Base-by-base conservation (phyloP, 1,284 basidiomycete species). In the Ceratobasidium sp. region DNA sequence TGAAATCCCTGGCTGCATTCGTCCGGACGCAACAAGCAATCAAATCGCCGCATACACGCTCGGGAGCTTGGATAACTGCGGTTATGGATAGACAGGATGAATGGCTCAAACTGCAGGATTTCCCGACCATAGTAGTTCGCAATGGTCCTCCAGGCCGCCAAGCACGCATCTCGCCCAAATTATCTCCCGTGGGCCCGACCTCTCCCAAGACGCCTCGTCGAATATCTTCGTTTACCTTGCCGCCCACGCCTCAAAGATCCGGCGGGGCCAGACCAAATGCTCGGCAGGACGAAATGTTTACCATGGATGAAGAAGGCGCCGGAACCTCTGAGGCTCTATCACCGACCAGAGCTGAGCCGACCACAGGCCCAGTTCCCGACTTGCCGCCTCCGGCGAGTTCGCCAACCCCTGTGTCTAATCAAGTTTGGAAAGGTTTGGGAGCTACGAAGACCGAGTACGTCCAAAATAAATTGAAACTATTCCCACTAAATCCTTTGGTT, bases 71-170 rank as follows among this genome's bases (percentile, higher is more conserved):
- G 12, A 78, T 87, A n/a, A 79, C 84, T 2, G 80, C 82, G 27
- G 84, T 90, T 3, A 80, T 93, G 80, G 82, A 83, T 70, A 87
- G 84, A 65, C 86, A 93, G 74, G 82, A 82, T 32, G 87, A 88
- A 0, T 98, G 93, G 91, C 78, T 96, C n/a, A 84, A 83, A 0
- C 72, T 84, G 52, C 88, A 96, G 75, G 96, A 98, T 77, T 83
- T 97, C 38, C 93, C 64, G n/a, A 17, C 3, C 4, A 31, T 67
- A 8, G 35, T 67, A 1, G 64, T 54, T 3, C 95, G 0, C 78
- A 80, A 29, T 85, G 87, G 0, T 82, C 93, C 52, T 77, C 87
- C 8, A 83, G 84, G 73, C 27, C 77, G 78, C 50, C 81, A 79
- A 70, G 80, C 80, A 42, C 79, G 80, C 2, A 12, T 20, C 10